phyloP scores from a whole-genome alignment of 2,329 filamentous ascomycete species.

The Teratosphaeria destructans region DNA sequence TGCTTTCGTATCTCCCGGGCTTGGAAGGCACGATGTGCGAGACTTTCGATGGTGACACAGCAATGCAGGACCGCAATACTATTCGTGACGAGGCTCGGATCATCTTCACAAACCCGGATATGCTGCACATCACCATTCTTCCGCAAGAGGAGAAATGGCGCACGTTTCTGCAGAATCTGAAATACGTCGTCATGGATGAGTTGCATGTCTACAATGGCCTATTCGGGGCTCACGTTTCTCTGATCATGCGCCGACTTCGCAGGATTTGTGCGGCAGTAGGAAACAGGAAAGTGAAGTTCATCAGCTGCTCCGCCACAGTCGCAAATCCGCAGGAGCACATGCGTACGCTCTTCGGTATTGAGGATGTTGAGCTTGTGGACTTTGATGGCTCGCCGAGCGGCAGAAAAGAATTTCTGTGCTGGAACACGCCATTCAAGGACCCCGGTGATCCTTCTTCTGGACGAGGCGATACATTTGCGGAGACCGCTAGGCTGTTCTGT shows the following conservation, averaged over 20 bases:
- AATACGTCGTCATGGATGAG: conserved; percentile 76
- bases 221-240: conserved; percentile 85
- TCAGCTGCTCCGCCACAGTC: conserved; percentile 93
- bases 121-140: conserved; percentile 89
- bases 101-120: conserved; percentile 96
- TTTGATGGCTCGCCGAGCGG: conserved; percentile 89
- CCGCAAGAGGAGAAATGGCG: conserved; percentile 88
- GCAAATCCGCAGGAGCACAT: conserved; percentile 89
- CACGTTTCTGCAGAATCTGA: conserved; percentile 75
- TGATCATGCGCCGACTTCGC: conserved; percentile 83
- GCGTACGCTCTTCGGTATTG: conserved; percentile 82
- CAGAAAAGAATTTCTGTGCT: conserved; percentile 89
- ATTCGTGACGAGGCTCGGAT: conserved; percentile 85
- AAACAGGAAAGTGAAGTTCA: conserved; percentile 75
- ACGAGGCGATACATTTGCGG: conserved; percentile 68
- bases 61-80: conserved; percentile 62
- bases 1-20: conserved; percentile 69
- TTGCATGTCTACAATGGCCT: conserved; percentile 94
- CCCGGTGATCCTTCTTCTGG: conserved; percentile 78
- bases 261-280: conserved; percentile 84
- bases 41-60: conserved; percentile 92
- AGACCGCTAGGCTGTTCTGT: conserved; percentile 85
- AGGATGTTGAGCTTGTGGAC: conserved; percentile 70
- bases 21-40: conserved; percentile 71
- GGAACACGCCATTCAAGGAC: conserved; percentile 94